These are phyloP conservation scores for Backusella circina DNA, from an alignment of 192 early-diverging fungal genomes.

Conservation along the genomic window DNA sequence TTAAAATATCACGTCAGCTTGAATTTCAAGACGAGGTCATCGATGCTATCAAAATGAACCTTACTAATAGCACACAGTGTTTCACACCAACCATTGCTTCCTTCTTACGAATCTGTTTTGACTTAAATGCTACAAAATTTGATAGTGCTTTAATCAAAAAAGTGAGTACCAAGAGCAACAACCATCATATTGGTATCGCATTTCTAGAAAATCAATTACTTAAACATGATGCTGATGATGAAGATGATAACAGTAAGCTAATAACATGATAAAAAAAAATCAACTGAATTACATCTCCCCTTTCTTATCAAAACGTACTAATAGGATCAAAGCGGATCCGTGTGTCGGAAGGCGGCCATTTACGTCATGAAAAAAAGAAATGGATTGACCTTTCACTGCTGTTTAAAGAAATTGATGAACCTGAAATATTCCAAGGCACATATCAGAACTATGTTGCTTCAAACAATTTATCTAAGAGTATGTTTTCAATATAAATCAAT, in stretches of 20 bases:
- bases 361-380: neutral
- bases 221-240: slow-evolving; percentile 1
- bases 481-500: neutral
- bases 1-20: neutral
- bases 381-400: slow-evolving; percentile 63
- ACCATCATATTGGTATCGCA: slow-evolving; percentile 50
- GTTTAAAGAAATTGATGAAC: slow-evolving; percentile 60
- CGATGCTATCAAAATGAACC: slow-evolving; percentile 23
- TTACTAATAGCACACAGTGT: slow-evolving; percentile 28
- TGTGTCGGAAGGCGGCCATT: neutral
- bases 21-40: slow-evolving; percentile 29
- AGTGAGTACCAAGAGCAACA: slow-evolving; percentile 39
- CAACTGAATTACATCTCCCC: too few species aligned
- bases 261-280: neutral
- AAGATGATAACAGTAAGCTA: slow-evolving; percentile 19
- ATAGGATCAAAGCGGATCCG: neutral
- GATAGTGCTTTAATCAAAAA: slow-evolving; percentile 27
- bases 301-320: neutral
- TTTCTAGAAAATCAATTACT: slow-evolving; percentile 46
- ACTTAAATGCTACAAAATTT: slow-evolving; percentile 32
- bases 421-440: slow-evolving; percentile 62
- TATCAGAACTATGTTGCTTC: slow-evolving; percentile 57
- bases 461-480: slow-evolving; percentile 42
- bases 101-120: slow-evolving; percentile 46
- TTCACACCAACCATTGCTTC: slow-evolving; percentile 49